These are phyloP conservation scores for Kwoniella sp. DNA, from an alignment of 768 basidiomycete species.

Conservation along the genomic window DNA sequence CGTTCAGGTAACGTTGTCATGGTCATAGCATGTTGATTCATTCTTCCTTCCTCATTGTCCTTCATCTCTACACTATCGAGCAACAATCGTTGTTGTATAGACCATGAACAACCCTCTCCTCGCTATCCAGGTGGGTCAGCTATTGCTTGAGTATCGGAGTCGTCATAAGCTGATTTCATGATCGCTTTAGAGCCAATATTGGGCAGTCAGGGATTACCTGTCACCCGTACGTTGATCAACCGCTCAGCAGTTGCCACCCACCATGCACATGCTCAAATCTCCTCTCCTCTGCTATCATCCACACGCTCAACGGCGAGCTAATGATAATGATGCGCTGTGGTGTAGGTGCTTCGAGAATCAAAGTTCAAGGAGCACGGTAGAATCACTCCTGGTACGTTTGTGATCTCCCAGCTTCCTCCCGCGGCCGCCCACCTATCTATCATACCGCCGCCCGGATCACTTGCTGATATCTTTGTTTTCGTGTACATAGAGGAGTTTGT, in stretches of 20 bases:
- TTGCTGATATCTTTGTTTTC: too few species aligned
- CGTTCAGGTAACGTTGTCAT: too few species aligned
- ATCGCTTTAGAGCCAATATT: constrained; percentile 76
- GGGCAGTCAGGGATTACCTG: constrained; percentile 91
- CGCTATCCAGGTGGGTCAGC: constrained; percentile 53
- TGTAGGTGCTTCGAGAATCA: constrained; percentile 84
- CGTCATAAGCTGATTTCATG: constrained; percentile 5
- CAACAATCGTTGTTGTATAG: too few species aligned
- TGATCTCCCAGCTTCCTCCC: constrained; percentile 4
- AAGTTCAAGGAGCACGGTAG: constrained; percentile 99
- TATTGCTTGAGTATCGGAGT: too few species aligned
- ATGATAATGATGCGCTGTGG: constrained; percentile 2
- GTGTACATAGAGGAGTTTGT: constrained; percentile 85
- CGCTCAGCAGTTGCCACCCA: constrained; percentile 27
- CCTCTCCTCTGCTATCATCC: not conserved
- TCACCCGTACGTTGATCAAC: constrained; percentile 58
- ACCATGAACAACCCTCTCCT: constrained; percentile 53
- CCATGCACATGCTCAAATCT: not conserved
- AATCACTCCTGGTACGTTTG: constrained; percentile 78
- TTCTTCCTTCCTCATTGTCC: not conserved
- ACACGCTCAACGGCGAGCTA: not conserved
- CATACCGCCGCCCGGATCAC: too few species aligned
- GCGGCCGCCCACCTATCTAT: too few species aligned
- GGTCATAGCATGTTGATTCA: not conserved
- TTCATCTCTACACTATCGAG: not conserved